Percentiles rank a stretch among this genome's conserved stretches.
These are phyloP conservation scores for Cystobasidium pallidum DNA, from an alignment of 1,284 basidiomycete genomes.

Conservation along the genomic window DNA sequence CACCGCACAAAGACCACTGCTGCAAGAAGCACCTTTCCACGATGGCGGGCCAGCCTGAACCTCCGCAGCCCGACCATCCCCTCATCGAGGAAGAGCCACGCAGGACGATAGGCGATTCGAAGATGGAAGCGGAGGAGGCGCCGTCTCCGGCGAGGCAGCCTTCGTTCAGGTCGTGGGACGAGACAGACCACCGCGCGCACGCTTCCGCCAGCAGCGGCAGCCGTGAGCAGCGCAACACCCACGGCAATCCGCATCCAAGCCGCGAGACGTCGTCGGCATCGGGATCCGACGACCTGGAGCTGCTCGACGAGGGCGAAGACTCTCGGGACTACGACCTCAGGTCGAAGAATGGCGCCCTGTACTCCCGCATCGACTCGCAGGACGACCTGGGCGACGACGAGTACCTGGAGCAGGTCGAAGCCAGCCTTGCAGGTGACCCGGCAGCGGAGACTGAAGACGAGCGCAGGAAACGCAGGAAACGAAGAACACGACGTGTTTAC, in stretches of 20 bases:
- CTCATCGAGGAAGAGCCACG: slow-evolving; percentile 7
- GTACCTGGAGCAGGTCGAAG: slow-evolving; percentile 33
- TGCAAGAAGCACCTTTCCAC: neutral
- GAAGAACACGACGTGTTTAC: slow-evolving; percentile 36
- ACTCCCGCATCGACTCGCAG: slow-evolving; percentile 33
- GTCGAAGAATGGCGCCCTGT: slow-evolving; percentile 18
- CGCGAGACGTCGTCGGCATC: slow-evolving; percentile 51
- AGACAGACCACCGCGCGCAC: slow-evolving; percentile 7
- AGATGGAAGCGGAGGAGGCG: neutral
- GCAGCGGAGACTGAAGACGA: slow-evolving; percentile 9
- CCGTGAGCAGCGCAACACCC: neutral
- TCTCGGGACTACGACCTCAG: slow-evolving; percentile 1
- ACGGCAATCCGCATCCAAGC: neutral
- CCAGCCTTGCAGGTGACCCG: slow-evolving; percentile 13
- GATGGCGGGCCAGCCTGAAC: neutral
- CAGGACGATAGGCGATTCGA: slow-evolving; percentile 11
- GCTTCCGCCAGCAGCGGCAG: neutral
- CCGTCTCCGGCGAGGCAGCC: slow-evolving; percentile 5
- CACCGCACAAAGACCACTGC: too few relatives aligned
- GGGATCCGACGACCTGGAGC: slow-evolving; percentile 43
- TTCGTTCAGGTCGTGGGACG: slow-evolving; percentile 26
- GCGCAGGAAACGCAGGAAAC: slow-evolving; percentile 1
- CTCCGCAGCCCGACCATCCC: slow-evolving; percentile 9
- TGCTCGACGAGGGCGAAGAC: slow-evolving; percentile 16
- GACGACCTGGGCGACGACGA: slow-evolving; percentile 26